Conservation (phyloP, 1,284 basidiomycete species). For the Moniliella sp. region DNA sequence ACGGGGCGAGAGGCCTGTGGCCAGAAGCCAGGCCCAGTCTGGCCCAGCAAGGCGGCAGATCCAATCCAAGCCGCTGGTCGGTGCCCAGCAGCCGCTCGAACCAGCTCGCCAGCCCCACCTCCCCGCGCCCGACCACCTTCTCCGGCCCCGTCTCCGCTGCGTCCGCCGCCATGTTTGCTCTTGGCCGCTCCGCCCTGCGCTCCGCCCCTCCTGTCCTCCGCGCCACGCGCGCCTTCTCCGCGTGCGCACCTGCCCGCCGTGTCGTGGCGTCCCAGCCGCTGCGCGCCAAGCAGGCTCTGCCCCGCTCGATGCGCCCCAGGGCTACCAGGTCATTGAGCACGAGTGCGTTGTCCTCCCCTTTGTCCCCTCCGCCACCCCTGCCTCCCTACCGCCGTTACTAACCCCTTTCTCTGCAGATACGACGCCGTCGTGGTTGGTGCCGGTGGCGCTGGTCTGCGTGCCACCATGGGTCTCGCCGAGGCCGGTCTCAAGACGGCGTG, state of each 20-base stretch:
- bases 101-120: too few species aligned
- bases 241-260: conserved; percentile 31
- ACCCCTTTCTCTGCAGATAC: conserved; percentile 9
- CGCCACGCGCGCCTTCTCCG: conserved; percentile 24
- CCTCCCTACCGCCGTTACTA: not conserved
- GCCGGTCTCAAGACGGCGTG: conserved; percentile 80
- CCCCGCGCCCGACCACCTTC: too few species aligned
- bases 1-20: too few species aligned
- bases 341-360: conserved; percentile 34
- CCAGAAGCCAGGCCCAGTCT: too few species aligned
- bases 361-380: not conserved
- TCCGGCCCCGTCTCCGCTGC: too few species aligned
- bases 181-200: too few species aligned
- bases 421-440: conserved; percentile 43
- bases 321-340: conserved; percentile 93
- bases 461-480: conserved; percentile 94
- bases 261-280: conserved; percentile 54
- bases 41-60: too few species aligned
- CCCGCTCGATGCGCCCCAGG: conserved; percentile 26
- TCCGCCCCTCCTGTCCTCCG: too few species aligned
- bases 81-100: too few species aligned
- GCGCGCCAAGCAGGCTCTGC: conserved; percentile 56
- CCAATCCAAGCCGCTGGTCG: too few species aligned
- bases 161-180: too few species aligned
- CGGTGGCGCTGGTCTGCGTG: conserved; percentile 88